Conservation (phyloP, 164 flowering plant genomes). For the Kalanchoe fedtschenkoi region DNA sequence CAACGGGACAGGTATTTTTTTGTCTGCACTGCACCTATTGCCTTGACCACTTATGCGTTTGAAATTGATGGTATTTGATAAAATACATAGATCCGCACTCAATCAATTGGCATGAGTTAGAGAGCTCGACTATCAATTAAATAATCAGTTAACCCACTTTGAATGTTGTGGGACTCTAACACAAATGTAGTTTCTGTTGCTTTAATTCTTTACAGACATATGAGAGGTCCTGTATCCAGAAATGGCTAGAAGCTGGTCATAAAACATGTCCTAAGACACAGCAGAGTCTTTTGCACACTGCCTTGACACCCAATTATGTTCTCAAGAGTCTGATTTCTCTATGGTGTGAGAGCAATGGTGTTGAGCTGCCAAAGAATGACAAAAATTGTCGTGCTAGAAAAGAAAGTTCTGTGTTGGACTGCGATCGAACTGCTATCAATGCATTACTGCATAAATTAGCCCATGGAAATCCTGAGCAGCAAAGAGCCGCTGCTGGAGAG, state of each 20-base stretch:
- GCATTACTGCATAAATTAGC: constrained; percentile 38
- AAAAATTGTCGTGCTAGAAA: constrained; percentile 32
- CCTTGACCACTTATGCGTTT: neutral
- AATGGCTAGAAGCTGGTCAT: constrained; percentile 86
- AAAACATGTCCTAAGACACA: constrained; percentile 83
- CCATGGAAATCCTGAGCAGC: constrained; percentile 48
- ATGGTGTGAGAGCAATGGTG: constrained; percentile 82
- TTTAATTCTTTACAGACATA: constrained; percentile 48
- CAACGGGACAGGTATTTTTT: constrained; percentile 79
- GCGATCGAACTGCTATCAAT: constrained; percentile 44
- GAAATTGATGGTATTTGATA: neutral
- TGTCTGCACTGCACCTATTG: neutral
- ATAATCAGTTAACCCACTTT: no score
- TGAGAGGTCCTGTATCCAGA: constrained; percentile 71
- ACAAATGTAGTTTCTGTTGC: neutral
- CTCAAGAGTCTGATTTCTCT: constrained; percentile 65
- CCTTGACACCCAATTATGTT: constrained; percentile 71
- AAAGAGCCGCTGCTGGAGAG: constrained; percentile 83
- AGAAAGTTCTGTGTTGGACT: constrained; percentile 35
- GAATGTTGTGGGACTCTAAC: no score
- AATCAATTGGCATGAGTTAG: no score
- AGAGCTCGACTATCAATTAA: no score
- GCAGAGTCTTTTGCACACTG: constrained; percentile 56
- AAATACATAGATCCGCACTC: no score
- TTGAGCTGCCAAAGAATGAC: constrained; percentile 59